Conservation (phyloP, 768 basidiomycete genomes). For the Kwoniella dejecticola region DNA sequence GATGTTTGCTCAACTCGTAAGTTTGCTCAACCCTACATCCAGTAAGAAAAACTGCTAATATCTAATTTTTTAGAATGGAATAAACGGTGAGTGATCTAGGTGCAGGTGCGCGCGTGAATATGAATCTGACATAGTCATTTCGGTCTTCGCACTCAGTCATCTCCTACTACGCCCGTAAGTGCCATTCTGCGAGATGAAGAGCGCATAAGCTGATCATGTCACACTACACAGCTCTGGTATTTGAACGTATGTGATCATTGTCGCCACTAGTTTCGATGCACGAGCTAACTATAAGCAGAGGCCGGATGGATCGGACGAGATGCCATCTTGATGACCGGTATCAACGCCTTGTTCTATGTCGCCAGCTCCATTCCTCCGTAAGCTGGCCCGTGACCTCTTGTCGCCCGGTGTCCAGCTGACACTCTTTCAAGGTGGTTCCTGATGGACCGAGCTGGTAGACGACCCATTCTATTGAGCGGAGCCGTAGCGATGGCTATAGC, state of each 20-base stretch:
- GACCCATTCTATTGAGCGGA: conserved; percentile 81
- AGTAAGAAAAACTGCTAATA: neutral
- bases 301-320: conserved; percentile 94
- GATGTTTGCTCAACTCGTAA: conserved; percentile 87
- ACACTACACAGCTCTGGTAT: conserved; percentile 64
- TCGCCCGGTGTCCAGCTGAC: neutral
- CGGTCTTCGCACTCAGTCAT: conserved; percentile 66
- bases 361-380: conserved; percentile 80
- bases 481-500: conserved; percentile 85
- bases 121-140: neutral
- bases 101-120: neutral
- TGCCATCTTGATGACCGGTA: conserved; percentile 92
- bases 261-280: neutral
- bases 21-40: conserved; percentile 49
- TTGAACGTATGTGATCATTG: conserved; percentile 67
- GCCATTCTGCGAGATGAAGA: no score
- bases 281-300: conserved; percentile 59
- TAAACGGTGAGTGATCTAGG: conserved; percentile 63
- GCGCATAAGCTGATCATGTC: conserved; percentile 15
- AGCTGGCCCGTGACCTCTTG: conserved; percentile 47
- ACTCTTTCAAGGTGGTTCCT: conserved; percentile 74
- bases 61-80: conserved; percentile 75
- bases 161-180: conserved; percentile 88
- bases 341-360: conserved; percentile 68
- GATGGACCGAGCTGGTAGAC: conserved; percentile 86